Base-by-base conservation (phyloP, 2,329 filamentous ascomycete genomes). In the Pseudocercospora cruenta region DNA sequence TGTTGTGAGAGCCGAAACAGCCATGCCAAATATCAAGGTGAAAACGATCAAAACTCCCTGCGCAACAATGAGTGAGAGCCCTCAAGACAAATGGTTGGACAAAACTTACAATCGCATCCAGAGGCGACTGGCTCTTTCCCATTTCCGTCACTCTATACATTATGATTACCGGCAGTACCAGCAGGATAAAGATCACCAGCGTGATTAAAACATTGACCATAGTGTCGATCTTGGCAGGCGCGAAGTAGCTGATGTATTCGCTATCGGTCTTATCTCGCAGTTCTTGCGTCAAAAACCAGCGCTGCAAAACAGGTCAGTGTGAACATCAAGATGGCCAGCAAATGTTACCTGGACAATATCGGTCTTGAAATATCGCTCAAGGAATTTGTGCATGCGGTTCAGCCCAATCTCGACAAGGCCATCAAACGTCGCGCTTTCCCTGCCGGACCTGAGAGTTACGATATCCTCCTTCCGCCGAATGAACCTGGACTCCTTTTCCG, bases 161-260 rank as follows among this genome's bases (percentile, higher is more conserved):
- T 4, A 75, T 75, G 5, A 81, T 70, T 6, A 82, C 79, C 0
- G 80, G 80, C 8, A 81, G 69, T 1, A 81, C 74, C 0, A 82
- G 74, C 2, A 82, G 73, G 12, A 78, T 72, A 70, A 81, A 81
- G 55, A 82, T 81, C 19, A 81, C 72, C n/a, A 77, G 65, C 0
- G 80, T 81, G 67, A 82, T 81, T 64, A 82, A 74, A 14, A 79
- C 67, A 62, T 79, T 80, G 62, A 80, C 78, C 22, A 82, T 73
- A 9, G 71, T 75, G 63, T 81, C 79, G 26, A 82, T 76, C 19
- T 80, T 75, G 0, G 72, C 67, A 9, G 75, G 72, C 47, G 75
- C 76, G 71, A 80, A 82, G 59, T 78, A 77, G 45, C 76, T 74
- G 55, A 81, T 72, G 47, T 72, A 61, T 2, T 72, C 65, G 63